phyloP scores from a whole-genome alignment of 306 rosid species.

The Mucuna pruriens region DNA sequence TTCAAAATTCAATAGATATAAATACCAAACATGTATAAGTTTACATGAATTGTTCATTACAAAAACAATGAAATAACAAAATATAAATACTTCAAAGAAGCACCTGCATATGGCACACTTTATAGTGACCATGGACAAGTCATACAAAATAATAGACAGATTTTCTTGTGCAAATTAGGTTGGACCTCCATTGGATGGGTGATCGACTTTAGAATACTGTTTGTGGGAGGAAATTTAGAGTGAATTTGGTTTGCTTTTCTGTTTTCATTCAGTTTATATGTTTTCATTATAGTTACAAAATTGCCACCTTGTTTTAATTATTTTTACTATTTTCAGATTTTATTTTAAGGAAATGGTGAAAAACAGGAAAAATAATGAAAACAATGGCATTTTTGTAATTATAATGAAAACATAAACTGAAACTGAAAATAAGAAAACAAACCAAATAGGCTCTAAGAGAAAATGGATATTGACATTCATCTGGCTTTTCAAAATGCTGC shows the following conservation, averaged over 20 bases:
- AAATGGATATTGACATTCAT: too few species aligned
- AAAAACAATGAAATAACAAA: background rate
- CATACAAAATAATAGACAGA: background rate
- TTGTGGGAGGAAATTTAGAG: background rate
- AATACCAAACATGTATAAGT: background rate
- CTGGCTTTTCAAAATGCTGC: background rate
- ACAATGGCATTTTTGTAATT: too few species aligned
- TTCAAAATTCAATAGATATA: conserved; percentile 21
- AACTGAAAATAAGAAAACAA: too few species aligned
- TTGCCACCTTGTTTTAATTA: background rate
- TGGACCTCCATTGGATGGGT: background rate
- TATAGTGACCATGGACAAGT: background rate
- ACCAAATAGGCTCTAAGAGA: too few species aligned
- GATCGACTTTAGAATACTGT: background rate
- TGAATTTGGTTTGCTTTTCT: background rate
- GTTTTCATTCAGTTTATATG: background rate
- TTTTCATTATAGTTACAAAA: background rate
- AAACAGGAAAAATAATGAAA: too few species aligned
- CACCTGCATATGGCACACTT: background rate
- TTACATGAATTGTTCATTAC: conserved; percentile 18
- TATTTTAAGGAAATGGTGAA: too few species aligned
- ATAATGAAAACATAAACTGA: too few species aligned
- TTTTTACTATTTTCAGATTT: background rate
- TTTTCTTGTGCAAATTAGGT: background rate
- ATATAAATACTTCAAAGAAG: conserved; percentile 6